These are phyloP conservation scores for Neoarthrinium moseri DNA, from an alignment of 2,329 filamentous ascomycete genomes.

Conservation along the genomic window DNA sequence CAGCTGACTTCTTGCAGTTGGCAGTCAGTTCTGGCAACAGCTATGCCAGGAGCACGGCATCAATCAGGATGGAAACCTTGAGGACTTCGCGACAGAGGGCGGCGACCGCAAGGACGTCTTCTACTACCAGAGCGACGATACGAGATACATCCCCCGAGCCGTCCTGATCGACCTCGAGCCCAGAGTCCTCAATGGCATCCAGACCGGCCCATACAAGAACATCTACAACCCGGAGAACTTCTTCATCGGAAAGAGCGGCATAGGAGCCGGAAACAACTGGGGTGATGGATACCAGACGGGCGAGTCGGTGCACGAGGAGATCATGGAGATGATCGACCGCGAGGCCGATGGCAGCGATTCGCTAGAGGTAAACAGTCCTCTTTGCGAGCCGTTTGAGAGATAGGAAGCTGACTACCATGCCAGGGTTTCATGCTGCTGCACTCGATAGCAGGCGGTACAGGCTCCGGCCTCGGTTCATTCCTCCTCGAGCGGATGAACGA, in stretches of 20 bases:
- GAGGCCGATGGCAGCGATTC: slow-evolving; percentile 98
- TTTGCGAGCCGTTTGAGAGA: too few species aligned
- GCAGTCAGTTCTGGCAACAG: slow-evolving; percentile 98
- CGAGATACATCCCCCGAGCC: slow-evolving; percentile 92
- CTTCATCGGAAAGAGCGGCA: slow-evolving; percentile 90
- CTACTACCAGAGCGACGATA: slow-evolving; percentile 99
- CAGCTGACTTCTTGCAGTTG: slow-evolving; percentile 60
- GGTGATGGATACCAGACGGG: slow-evolving; percentile 93
- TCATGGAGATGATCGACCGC: slow-evolving; percentile 99
- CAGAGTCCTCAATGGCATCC: slow-evolving; percentile 87
- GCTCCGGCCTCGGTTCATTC: slow-evolving; percentile 93
- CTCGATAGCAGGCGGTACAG: slow-evolving; percentile 95
- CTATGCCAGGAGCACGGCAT: slow-evolving; percentile 98
- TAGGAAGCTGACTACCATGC: slow-evolving; percentile 17
- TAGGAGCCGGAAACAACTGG: slow-evolving; percentile 97
- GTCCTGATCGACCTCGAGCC: slow-evolving; percentile 96
- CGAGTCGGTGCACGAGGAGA: slow-evolving; percentile 89
- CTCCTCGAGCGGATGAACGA: slow-evolving; percentile 95
- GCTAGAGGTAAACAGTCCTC: slow-evolving; percentile 65
- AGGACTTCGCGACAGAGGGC: slow-evolving; percentile 96
- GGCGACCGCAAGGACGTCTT: slow-evolving; percentile 98
- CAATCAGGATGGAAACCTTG: slow-evolving; percentile 93
- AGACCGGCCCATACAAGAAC: slow-evolving; percentile 91
- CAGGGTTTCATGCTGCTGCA: slow-evolving; percentile 98
- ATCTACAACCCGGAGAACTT: slow-evolving; percentile 99